These are phyloP conservation scores for Diaporthe australafricana DNA, from an alignment of 2,329 filamentous ascomycete genomes.

Conservation along the genomic window DNA sequence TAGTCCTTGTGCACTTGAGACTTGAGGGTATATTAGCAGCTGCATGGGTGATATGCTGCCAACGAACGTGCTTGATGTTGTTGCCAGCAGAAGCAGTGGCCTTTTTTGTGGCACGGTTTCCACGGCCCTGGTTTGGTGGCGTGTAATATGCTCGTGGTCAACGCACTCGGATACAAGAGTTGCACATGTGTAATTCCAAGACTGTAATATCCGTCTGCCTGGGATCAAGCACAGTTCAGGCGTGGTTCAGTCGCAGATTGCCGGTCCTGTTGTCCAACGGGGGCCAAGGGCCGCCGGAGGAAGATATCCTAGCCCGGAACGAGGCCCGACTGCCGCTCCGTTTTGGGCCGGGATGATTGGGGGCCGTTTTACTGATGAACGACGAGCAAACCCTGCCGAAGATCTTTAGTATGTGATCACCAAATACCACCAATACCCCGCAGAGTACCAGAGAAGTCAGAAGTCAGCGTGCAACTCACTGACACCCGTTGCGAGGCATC, in stretches of 20 bases:
- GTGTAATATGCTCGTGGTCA: background rate
- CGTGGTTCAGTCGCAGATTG: background rate
- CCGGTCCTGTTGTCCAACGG: background rate
- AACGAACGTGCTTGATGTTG: no score
- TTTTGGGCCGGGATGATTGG: background rate
- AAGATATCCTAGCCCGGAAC: background rate
- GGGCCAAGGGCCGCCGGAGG: background rate
- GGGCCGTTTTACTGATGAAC: background rate
- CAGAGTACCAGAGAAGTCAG: background rate
- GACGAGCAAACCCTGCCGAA: background rate
- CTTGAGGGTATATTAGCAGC: no score
- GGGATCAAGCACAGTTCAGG: background rate
- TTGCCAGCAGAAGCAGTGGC: background rate
- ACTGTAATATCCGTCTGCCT: background rate
- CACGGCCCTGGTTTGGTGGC: background rate
- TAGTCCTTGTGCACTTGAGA: no score
- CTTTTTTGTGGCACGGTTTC: no score
- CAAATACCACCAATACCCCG: background rate
- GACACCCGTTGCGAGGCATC: constrained; percentile 7
- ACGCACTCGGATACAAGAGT: background rate
- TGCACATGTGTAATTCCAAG: background rate
- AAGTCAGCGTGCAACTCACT: background rate
- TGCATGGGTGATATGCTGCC: no score
- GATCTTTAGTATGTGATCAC: background rate
- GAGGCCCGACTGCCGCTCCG: background rate